Evolutionary conservation across 106 monocot genomes (phyloP).

Genomic region (Dioscorea zingiberensis): DNA sequence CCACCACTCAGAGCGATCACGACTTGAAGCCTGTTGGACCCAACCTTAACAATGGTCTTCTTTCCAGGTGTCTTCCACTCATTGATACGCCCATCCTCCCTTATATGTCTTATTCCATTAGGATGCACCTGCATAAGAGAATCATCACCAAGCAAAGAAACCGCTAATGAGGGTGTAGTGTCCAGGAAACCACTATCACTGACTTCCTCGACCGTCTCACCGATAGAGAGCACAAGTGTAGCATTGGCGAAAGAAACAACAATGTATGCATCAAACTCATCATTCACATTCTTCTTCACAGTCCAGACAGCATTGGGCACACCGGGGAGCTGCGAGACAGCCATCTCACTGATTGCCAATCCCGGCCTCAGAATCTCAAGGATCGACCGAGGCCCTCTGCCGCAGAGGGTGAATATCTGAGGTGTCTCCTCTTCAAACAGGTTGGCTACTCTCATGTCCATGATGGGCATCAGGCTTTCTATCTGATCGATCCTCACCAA

Average conservation of each 20-base stretch:
- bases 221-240: slow-evolving; percentile 94
- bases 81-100: slow-evolving; percentile 95
- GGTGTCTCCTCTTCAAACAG: slow-evolving; percentile 98
- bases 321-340: slow-evolving; percentile 79
- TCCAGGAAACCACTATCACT: slow-evolving; percentile 93
- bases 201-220: slow-evolving; percentile 97
- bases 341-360: slow-evolving; percentile 91
- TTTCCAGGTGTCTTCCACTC: slow-evolving; percentile 99
- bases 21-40: slow-evolving; percentile 90
- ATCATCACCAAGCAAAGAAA: slow-evolving; percentile 87
- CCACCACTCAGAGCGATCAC: slow-evolving; percentile 97
- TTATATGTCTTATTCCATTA: slow-evolving; percentile 89
- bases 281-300: slow-evolving; percentile 87
- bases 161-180: slow-evolving; percentile 84
- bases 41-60: slow-evolving; percentile 98
- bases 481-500: slow-evolving; percentile 72
- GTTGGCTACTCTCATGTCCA: slow-evolving; percentile 89
- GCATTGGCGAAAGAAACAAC: slow-evolving; percentile 91
- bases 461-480: slow-evolving; percentile 90
- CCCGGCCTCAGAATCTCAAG: slow-evolving; percentile 83
- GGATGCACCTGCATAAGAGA: slow-evolving; percentile 99
- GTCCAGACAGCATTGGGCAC: slow-evolving; percentile 94
- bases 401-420: slow-evolving; percentile 82
- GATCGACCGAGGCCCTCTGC: slow-evolving; percentile 78
- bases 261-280: slow-evolving; percentile 98